Evolutionary conservation across 2,329 filamentous ascomycete genomes (phyloP).

Genomic region (Tolypocladium paradoxum): DNA sequence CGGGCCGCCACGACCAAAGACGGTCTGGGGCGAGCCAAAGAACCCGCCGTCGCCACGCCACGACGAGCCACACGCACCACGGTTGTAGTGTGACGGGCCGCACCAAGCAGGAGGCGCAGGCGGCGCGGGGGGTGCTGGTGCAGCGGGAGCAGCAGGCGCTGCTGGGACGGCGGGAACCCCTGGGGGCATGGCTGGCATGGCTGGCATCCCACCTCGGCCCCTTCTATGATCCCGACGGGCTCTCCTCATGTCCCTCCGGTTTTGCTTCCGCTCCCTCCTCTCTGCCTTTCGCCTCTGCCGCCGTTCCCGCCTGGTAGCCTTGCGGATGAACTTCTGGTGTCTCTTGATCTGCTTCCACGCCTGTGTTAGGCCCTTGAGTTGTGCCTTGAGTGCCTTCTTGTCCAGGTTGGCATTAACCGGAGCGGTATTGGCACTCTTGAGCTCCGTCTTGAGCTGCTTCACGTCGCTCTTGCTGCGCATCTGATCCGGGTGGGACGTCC

Average conservation of each 20-base stretch:
- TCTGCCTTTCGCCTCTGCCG: slow-evolving; percentile 18
- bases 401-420: slow-evolving; percentile 5
- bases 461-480: slow-evolving; percentile 36
- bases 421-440: slow-evolving; percentile 27
- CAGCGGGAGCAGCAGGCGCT: not conserved
- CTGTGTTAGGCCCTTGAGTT: slow-evolving; percentile 33
- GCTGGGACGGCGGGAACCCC: slow-evolving; percentile 2
- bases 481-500: slow-evolving; percentile 39
- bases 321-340: slow-evolving; percentile 18
- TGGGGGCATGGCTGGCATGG: not conserved
- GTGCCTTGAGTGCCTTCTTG: slow-evolving; percentile 24
- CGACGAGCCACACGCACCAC: not conserved
- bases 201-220: slow-evolving; percentile 4
- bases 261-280: slow-evolving; percentile 20
- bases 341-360: slow-evolving; percentile 28
- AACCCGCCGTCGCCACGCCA: not conserved
- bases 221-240: slow-evolving; percentile 19
- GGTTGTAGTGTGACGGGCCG: not conserved
- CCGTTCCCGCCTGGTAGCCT: slow-evolving; percentile 19
- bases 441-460: slow-evolving; percentile 27
- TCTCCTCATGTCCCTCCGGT: slow-evolving; percentile 17
- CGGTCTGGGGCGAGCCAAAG: not conserved
- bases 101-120: not conserved
- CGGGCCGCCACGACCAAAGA: not conserved
- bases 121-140: slow-evolving; percentile 1